Evolutionary conservation across 2,329 filamentous ascomycete species (phyloP), one percentile per base, ranked within the genome.

Genomic region (Chaetomium strumarium): DNA sequence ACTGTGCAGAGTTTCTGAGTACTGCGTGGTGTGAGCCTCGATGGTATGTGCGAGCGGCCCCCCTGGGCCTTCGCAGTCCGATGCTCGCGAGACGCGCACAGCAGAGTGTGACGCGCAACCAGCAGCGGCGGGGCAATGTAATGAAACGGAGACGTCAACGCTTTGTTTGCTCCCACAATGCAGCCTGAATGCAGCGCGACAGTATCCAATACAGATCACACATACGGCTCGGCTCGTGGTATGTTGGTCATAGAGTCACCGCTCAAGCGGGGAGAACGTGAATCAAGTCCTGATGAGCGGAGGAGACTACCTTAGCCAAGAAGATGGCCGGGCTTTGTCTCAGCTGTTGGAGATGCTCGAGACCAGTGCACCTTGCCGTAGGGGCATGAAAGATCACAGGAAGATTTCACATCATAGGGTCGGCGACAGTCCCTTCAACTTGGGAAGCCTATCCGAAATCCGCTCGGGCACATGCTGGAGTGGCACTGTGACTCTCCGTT

Each of bases 401-500:
- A 49, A 39, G 46, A 48, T 41, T 46, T 58, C 46, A 56, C 53
- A 53, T 41, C 34, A 46, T 45, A 50, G 33, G 33, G 43, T 19
- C 14, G 34, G 46, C 13, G 30, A 41, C 24, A 41, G 47, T 29
- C 34, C 14, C 30, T 49, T 53, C 50, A 29, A 45, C 34, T 20
- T 19, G 20, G 30, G 29, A 38, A 40, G 3, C 9, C 20, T 16
- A 42, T 14, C 38, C 12, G 38, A 46, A 51, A 50, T 39, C 39
- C 45, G 53, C 24, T 31, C 46, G 14, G 9, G 33, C 39, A 40
- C 44, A 46, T 50, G 38, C 7, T 16, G 34, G 29, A 37, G 24
- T 31, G 37, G 39, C 49, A 49, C 51, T 49, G 47, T 47, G 16
- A 36, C 4, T 11, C n/a, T 31, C 41, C 51, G 46, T 42, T 56